Evolutionary conservation across 768 basidiomycete species (phyloP), one percentile per base, ranked within the genome.

Genomic region (Boletus fagicola): DNA sequence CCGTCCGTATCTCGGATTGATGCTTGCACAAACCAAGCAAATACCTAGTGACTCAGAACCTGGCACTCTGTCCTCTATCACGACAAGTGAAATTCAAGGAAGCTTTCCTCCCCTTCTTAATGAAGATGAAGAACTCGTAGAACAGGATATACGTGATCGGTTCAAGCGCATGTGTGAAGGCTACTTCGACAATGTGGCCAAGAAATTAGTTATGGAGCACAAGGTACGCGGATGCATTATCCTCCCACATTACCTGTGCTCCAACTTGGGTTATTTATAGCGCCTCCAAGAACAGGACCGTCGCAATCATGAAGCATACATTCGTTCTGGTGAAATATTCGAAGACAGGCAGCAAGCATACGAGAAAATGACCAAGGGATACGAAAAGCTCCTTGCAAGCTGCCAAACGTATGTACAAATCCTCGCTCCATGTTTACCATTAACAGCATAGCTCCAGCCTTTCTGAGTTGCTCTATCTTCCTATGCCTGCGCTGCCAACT

Each of bases 331-430:
- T 28, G 96, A 99, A 74, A 98, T 99, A 60, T 99, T 99, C 64
- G 97, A 99, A 68, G 97, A 99, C 71, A 85, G 97, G 35, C 96
- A 98, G 71, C 95, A 98, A 72, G 94, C 92, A 11, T 99, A 99
- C 69, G 97, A 99, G 77, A 94, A 93, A 76, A 97, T 98, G 92
- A 94, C 94, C 39, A 94, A 91, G 73, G 82, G 86, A 45, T 98
- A 98, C 65, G 97, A 99, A 74, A 93, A 95, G 58, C 75, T 98
- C 24, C 82, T 94, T 48, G 78, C 87, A 16, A 94, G 86, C 65
- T 95, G 94, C 56, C 92, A 97, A 74, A 86, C 84, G 91, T 95
- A 64, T 65, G 85, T 72, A 20, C 38, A 10, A 39, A n/a, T 28
- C 58, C 35, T 42, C 12, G 15, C 5, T 40, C 38, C 49, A 42